These are phyloP conservation scores for Penicillium fuscoglaucum DNA, from an alignment of 2,329 filamentous ascomycete species.

Conservation along the genomic window DNA sequence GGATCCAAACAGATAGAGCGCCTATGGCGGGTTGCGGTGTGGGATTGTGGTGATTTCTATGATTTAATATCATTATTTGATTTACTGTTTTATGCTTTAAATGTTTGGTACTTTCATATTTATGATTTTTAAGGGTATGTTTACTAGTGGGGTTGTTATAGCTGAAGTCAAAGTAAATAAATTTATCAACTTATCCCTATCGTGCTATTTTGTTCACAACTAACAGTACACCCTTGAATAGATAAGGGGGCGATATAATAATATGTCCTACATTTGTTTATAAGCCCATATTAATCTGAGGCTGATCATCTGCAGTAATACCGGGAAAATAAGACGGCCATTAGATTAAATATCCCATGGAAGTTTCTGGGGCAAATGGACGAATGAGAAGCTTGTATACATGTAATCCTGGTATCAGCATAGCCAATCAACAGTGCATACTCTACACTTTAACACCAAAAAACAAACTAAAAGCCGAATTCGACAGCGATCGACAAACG, in stretches of 20 bases:
- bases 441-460: not conserved
- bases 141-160: not conserved
- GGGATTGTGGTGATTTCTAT: not conserved
- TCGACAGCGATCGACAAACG: conserved; percentile 4
- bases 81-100: not conserved
- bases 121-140: not conserved
- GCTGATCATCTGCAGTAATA: not conserved
- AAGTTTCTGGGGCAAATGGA: not conserved
- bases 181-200: not conserved
- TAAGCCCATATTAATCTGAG: not conserved
- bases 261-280: not conserved
- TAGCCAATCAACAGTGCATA: not conserved
- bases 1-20: not conserved
- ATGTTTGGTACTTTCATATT: not conserved
- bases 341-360: not conserved
- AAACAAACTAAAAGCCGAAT: not conserved
- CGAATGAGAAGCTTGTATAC: not conserved
- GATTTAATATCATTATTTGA: not conserved
- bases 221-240: not conserved
- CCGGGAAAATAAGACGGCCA: not conserved
- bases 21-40: not conserved
- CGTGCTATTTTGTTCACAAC: too few relatives aligned
- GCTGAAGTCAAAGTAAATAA: not conserved
- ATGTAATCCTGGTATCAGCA: not conserved
- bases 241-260: not conserved